Evolutionary conservation across 768 basidiomycete genomes (phyloP), one percentile per base, ranked within the genome.

Genomic region (Multifurca ochricompacta): DNA sequence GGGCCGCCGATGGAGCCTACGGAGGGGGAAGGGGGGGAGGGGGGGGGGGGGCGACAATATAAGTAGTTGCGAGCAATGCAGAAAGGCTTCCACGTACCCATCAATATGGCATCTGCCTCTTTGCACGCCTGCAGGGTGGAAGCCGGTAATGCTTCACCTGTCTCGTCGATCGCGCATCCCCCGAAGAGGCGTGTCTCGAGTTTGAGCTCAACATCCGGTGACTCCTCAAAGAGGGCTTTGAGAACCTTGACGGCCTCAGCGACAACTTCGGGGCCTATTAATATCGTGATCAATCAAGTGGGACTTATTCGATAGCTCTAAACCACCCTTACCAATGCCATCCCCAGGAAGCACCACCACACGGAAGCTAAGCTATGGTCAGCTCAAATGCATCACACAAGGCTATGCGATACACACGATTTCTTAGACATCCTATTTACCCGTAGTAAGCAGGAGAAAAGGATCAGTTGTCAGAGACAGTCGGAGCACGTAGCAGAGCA

Each of bases 1-100:
- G 96, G 96, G n/a, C 96, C 96, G 54, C 96, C 96, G 61, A 98
- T 89, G 18, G 95, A 86, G 61, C 95, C 95, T 97, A 53, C 1
- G 25, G n/a, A n/a, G 19, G 19, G 37, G 31, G 27, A 11, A 21
- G 5, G 44, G 27, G 27, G 27, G 13, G 43, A 14, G 31, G 4
- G 44, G 21, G 16, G 31, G 13, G 45, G 30, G 32, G 25, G 25
- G 31, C 16, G 28, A 23, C 7, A 10, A 14, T 10, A 23, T 32
- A 4, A 6, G 47, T 39, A 4, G 13, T 27, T 37, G 46, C 46
- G 40, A 37, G n/a, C n/a, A n/a, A 36, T 11, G 47, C 8, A 16
- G 14, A 2, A 18, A 32, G 28, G 28, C 3, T 1, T 14, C 40
- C 18, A 63, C 77, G 45, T 63, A 92, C 96, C 96, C 81, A 99